Evolutionary conservation across 2,329 filamentous ascomycete species (phyloP), one percentile per base, ranked within the genome.

Genomic region (Shiraia sp.): DNA sequence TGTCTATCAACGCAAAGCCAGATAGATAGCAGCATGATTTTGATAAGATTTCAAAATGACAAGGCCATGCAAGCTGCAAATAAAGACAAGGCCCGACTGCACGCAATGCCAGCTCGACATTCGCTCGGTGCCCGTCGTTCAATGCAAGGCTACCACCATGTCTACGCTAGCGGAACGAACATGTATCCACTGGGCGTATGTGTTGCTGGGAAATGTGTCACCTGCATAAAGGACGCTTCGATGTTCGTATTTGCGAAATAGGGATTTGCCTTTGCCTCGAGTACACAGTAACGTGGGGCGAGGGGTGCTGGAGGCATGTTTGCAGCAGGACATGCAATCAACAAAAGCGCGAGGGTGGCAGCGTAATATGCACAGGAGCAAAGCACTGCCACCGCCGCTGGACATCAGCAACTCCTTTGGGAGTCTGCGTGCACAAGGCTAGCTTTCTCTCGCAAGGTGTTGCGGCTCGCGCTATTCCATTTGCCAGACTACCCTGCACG

Each of bases 321-420:
- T 29, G 34, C 25, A 22, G 13, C 10, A 10, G 35, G 19, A 26
- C 12, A 15, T 32, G 31, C 25, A 32, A 16, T 19, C 24, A 33
- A 12, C 25, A 14, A 22, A 32, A 12, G 16, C 13, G 39, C 10
- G 15, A 27, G 13, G 22, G 17, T 32, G 31, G 40, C 16, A 32
- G 33, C 41, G 30, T 49, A 31, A 39, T 34, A 46, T 40, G 45
- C 14, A 9, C 27, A 36, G 19, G 39, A 32, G 36, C 28, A 39
- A 35, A 45, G 59, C 56, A 66, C 63, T 63, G 63, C 63, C 63
- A 65, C 63, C 51, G 55, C 59, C 49, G 51, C 51, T 45, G 36
- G 43, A 53, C 45, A 53, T 54, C 46, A 58, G 58, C 57, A 60
- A 44, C 47, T 52, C 42, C 30, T 51, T 48, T 42, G 46, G 51